Base-by-base conservation (phyloP, 140 eudicot species). In the Ambrosia hybrid region DNA sequence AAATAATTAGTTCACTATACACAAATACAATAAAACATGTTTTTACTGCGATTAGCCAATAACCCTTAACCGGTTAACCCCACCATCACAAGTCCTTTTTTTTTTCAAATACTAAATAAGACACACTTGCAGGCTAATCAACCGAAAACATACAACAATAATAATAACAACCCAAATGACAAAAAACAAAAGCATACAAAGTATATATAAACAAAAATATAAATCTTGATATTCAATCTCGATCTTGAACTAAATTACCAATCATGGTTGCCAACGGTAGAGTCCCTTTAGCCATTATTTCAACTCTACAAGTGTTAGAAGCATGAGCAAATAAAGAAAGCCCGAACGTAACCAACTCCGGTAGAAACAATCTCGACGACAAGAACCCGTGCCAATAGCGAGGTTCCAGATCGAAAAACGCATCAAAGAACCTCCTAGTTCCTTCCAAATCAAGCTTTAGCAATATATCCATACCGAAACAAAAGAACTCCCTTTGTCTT, bases 381-480 rank as follows among this genome's bases (percentile, higher is more conserved):
- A 94, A 83, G 78, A 94, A 94, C 52, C 99, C 99, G 26, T 94
- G 99, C 99, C 99, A 94, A 53, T 90, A 90, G 37, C 89, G 96
- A 64, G 99, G 99, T 76, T 94, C 97, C 14, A 94, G 83, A 71
- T 94, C 91, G 55, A 94, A 94, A 74, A 94, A 94, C 0, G 99
- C 97, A 73, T 86, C 94, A 55, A 94, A 94, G 77, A 94, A 94
- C 85, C 96, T 80, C 73, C 96, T 78, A 3, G 99, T 94, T 10
- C 96, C 97, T 6, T 80, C 80, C 68, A 94, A 80, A 86, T 94
- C 99, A 36, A 94, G 99, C 86, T 91, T 94, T 21, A 94, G 91
- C 84, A 94, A 78, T n/a, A 94, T 69, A 83, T 94, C 99, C 99
- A 94, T 94, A 65, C 99, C 99, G 43, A 94, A 94, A 76, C 99